Conservation (phyloP, 169 alveolate genomes). For the Hammondia hammondi region DNA sequence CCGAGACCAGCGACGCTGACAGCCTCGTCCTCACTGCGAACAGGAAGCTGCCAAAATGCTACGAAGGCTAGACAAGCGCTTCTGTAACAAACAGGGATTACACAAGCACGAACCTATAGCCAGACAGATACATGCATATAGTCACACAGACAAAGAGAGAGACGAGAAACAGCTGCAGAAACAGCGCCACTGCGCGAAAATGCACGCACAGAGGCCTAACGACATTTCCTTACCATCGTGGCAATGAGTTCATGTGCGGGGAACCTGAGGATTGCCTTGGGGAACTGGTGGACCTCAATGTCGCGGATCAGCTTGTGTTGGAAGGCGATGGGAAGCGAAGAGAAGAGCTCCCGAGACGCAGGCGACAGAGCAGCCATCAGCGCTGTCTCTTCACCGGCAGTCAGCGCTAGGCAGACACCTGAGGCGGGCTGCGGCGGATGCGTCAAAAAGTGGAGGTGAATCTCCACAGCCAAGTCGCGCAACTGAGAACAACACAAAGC, state of each 20-base stretch:
- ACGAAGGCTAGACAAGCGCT: no score
- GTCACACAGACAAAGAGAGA: no score
- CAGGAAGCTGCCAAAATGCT: no score
- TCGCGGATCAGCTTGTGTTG: not conserved
- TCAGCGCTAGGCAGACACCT: conserved; percentile 3
- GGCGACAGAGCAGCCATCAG: conserved; percentile 20
- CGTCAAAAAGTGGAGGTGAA: conserved; percentile 12
- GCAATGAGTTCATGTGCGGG: conserved; percentile 42
- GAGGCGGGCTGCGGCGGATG: not conserved
- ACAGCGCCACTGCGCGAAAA: no score
- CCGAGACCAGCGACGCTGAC: no score
- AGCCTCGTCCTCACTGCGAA: not conserved
- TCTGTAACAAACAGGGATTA: no score
- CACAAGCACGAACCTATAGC: no score
- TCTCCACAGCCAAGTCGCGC: not conserved
- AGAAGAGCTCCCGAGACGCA: not conserved
- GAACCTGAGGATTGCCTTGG: conserved; percentile 27
- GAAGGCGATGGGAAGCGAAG: conserved; percentile 26
- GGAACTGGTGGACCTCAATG: conserved; percentile 14
- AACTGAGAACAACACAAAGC: not conserved
- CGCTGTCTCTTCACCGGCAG: not conserved
- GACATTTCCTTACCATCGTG: not conserved
- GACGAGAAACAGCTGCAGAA: no score
- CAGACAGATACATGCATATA: no score
- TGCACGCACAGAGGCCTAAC: no score